phyloP scores from a whole-genome alignment of 768 basidiomycete genomes.

The Lentinula aciculospora region DNA sequence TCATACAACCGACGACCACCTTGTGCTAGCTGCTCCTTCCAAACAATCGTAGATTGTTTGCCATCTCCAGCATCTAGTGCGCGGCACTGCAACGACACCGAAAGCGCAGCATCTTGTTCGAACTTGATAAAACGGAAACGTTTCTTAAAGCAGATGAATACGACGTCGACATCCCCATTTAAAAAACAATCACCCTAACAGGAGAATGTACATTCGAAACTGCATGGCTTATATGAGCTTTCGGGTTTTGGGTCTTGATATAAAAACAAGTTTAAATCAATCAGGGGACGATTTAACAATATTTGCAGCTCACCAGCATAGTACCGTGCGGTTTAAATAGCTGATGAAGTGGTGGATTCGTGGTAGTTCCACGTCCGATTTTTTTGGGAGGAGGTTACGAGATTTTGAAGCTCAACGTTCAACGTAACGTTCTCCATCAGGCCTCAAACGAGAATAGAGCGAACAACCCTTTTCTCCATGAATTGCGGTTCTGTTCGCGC shows the following conservation, averaged over 20 bases:
- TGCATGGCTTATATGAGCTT: neutral
- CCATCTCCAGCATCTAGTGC: neutral
- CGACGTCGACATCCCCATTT: neutral
- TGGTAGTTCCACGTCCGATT: too few species aligned
- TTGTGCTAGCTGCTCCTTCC: neutral
- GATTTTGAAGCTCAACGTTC: too few species aligned
- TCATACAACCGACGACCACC: neutral
- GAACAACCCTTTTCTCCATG: too few species aligned
- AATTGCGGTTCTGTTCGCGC: too few species aligned
- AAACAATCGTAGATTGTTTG: neutral
- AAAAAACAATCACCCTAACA: neutral
- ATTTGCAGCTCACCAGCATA: neutral
- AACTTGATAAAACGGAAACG: neutral
- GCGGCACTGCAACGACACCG: neutral
- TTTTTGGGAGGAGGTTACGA: too few species aligned
- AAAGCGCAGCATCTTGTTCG: neutral
- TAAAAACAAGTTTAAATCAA: neutral
- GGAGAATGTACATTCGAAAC: neutral
- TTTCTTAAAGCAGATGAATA: neutral
- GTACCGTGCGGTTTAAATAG: too few species aligned
- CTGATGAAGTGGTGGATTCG: too few species aligned
- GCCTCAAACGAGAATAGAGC: too few species aligned
- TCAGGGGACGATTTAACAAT: neutral
- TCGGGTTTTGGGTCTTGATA: neutral
- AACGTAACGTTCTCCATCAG: too few species aligned